Conservation (phyloP, 1,284 basidiomycete genomes). For the Cryptococcus hybrid region DNA sequence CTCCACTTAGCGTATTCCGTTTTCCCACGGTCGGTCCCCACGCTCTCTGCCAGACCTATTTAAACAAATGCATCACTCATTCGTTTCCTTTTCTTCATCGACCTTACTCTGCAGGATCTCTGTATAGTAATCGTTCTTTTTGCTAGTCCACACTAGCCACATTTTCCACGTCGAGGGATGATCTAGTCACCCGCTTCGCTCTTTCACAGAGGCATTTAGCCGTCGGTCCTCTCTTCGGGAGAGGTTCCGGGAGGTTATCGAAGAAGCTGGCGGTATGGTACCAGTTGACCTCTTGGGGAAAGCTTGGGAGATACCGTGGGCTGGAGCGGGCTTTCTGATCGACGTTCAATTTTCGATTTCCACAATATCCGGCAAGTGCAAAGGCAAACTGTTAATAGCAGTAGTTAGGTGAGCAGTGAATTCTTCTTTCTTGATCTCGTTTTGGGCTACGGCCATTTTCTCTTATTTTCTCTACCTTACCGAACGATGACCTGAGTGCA, state of each 20-base stretch:
- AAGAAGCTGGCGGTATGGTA: slow-evolving; percentile 47
- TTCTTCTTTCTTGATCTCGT: slow-evolving; percentile 5
- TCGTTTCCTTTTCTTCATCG: neutral
- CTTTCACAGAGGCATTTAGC: slow-evolving; percentile 47
- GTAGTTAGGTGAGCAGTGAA: slow-evolving; percentile 38
- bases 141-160: slow-evolving; percentile 51
- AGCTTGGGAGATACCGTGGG: slow-evolving; percentile 33
- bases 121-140: slow-evolving; percentile 48
- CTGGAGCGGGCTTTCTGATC: slow-evolving; percentile 50
- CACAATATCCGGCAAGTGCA: neutral
- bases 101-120: slow-evolving; percentile 37
- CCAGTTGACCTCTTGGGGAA: slow-evolving; percentile 23
- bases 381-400: neutral
- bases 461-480: slow-evolving; percentile 1
- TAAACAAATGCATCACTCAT: too few species aligned
- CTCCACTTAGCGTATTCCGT: too few species aligned
- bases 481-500: slow-evolving; percentile 50
- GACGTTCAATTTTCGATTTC: slow-evolving; percentile 23
- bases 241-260: slow-evolving; percentile 23
- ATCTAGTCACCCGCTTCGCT: slow-evolving; percentile 45
- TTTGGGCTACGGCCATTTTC: slow-evolving; percentile 6
- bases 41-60: too few species aligned
- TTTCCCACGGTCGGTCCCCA: too few species aligned
- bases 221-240: slow-evolving; percentile 2
- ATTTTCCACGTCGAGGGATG: slow-evolving; percentile 52